phyloP scores from a whole-genome alignment of 148 eudicot species.

The Heliosperma pusillum region DNA sequence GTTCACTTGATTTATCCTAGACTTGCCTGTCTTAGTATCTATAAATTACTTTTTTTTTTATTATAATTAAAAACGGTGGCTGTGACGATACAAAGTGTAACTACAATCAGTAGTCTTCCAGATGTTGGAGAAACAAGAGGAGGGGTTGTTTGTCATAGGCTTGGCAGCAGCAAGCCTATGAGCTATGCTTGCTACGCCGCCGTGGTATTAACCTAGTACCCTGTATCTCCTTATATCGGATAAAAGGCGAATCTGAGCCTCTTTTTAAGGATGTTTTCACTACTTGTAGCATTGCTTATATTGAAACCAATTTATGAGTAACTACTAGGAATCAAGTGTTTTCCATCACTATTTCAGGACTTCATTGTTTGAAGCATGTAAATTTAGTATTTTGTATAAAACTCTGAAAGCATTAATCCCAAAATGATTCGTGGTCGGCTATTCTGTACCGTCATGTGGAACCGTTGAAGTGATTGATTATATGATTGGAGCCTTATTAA shows the following conservation, averaged over 20 bases:
- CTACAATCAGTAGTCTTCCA: background rate
- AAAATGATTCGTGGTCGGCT: too few species aligned
- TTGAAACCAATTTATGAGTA: too few species aligned
- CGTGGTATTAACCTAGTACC: background rate
- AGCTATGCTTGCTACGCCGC: slow-evolving; percentile 22
- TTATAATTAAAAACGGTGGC: background rate
- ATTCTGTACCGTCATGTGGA: too few species aligned
- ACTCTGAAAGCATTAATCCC: background rate
- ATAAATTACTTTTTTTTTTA: background rate
- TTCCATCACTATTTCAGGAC: too few species aligned
- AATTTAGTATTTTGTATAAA: too few species aligned
- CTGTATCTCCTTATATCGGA: slow-evolving; percentile 4
- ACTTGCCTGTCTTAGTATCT: too few species aligned
- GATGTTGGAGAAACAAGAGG: slow-evolving; percentile 6
- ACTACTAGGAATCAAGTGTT: too few species aligned
- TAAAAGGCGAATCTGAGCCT: slow-evolving; percentile 27
- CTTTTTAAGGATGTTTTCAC: background rate
- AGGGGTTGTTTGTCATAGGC: slow-evolving; percentile 11
- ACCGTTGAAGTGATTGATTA: too few species aligned
- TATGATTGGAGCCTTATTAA: too few species aligned
- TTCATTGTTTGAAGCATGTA: too few species aligned
- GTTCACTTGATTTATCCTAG: too few species aligned
- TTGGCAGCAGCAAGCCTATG: slow-evolving; percentile 22
- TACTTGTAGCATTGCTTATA: too few species aligned
- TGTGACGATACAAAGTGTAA: slow-evolving; percentile 16